Evolutionary conservation across 2,329 filamentous ascomycete species (phyloP).

Genomic region (Aspergillus alliaceus): DNA sequence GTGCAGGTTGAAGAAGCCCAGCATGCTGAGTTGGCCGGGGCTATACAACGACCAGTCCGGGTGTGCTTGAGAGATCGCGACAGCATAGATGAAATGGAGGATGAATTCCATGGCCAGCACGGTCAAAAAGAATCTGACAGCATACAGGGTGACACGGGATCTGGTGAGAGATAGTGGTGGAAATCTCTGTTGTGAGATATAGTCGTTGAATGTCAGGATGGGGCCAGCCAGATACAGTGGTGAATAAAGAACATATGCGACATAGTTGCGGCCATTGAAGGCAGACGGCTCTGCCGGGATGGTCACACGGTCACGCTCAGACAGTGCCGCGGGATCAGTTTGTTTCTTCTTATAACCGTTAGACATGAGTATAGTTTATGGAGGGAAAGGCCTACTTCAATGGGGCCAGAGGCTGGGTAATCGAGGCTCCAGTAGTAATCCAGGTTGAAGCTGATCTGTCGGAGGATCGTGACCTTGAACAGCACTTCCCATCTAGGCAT

Average conservation of each 20-base stretch:
- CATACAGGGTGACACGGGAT: constrained; percentile 75
- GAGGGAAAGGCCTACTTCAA: constrained; percentile 68
- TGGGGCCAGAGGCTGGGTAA: constrained; percentile 60
- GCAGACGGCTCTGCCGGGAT: constrained; percentile 70
- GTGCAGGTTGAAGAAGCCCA: constrained; percentile 94
- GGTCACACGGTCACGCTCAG: constrained; percentile 81
- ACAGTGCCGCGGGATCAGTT: constrained; percentile 80
- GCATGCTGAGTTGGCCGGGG: constrained; percentile 80
- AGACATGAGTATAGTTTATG: constrained; percentile 18
- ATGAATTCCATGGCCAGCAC: constrained; percentile 88
- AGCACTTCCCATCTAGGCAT: constrained; percentile 92
- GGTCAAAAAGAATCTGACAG: constrained; percentile 74
- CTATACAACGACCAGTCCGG: constrained; percentile 83
- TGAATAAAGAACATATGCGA: constrained; percentile 87
- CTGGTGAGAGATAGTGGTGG: constrained; percentile 68
- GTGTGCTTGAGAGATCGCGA: constrained; percentile 80
- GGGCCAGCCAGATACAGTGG: constrained; percentile 91
- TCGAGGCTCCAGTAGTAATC: constrained; percentile 93
- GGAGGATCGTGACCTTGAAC: constrained; percentile 92
- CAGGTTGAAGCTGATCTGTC: constrained; percentile 93
- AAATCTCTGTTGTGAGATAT: constrained; percentile 81
- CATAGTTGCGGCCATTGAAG: constrained; percentile 79
- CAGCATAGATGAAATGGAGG: constrained; percentile 88
- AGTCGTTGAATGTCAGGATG: constrained; percentile 97
- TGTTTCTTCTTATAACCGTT: constrained; percentile 87